A percentile compares a stretch with the other conserved stretches of the same genome.
Evolutionary conservation across 805 yeast species (phyloP).

Genomic region (Clavispora carvajalis): DNA sequence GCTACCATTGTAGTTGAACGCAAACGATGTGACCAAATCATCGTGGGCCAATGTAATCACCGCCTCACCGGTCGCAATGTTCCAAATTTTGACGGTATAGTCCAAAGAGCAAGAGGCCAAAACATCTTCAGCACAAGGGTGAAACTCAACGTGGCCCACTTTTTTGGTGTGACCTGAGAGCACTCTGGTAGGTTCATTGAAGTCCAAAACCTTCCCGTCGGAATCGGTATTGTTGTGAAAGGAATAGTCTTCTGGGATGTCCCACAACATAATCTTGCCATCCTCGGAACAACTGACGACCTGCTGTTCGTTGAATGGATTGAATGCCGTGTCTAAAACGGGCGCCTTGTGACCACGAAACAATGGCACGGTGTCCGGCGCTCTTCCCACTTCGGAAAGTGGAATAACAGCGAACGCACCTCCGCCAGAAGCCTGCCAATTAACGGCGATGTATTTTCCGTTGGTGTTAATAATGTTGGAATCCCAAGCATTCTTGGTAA

Average conservation of each 20-base stretch:
- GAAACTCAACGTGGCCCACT: slow-evolving; percentile 87
- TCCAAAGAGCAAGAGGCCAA: slow-evolving; percentile 90
- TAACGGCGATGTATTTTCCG: slow-evolving; percentile 78
- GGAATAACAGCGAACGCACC: slow-evolving; percentile 97
- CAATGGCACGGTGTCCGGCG: slow-evolving; percentile 88
- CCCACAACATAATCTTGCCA: slow-evolving; percentile 73
- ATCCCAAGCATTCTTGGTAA: slow-evolving; percentile 94
- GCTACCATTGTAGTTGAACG: slow-evolving; percentile 87
- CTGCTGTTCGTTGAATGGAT: slow-evolving; percentile 77
- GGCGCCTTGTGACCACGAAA: slow-evolving; percentile 96
- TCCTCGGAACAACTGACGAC: slow-evolving; percentile 25
- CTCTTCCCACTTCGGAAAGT: slow-evolving; percentile 76
- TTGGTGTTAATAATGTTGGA: slow-evolving; percentile 84
- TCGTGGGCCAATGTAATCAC: slow-evolving; percentile 74
- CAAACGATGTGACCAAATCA: slow-evolving; percentile 88
- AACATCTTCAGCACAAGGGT: slow-evolving; percentile 82
- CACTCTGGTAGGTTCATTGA: slow-evolving; percentile 58
- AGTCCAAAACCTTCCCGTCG: slow-evolving; percentile 57
- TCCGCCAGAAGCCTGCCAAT: slow-evolving; percentile 95
- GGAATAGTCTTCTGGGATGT: slow-evolving; percentile 76
- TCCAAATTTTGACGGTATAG: slow-evolving; percentile 89
- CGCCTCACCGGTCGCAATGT: slow-evolving; percentile 68
- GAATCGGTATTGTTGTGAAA: slow-evolving; percentile 53
- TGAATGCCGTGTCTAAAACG: slow-evolving; percentile 91
- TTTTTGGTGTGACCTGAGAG: slow-evolving; percentile 87